Conservation (phyloP, 2,329 filamentous ascomycete species). For the Claviceps pazoutovae region DNA sequence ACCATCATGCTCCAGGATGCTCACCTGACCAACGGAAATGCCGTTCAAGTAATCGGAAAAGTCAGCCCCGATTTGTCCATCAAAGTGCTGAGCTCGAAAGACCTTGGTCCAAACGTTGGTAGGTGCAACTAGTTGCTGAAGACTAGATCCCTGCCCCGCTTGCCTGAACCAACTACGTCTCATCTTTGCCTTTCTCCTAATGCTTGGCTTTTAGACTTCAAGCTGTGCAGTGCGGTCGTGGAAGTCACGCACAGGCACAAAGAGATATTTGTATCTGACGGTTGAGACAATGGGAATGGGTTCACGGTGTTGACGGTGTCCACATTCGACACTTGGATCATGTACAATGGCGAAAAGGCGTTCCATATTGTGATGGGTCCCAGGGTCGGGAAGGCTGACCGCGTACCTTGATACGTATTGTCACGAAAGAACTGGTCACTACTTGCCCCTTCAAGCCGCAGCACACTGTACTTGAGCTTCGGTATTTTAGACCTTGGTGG, state of each 20-base stretch:
- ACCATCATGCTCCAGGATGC: conserved; percentile 38
- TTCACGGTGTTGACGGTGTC: not conserved
- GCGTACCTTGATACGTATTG: not conserved
- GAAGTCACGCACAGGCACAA: conserved; percentile 73
- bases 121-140: conserved; percentile 21
- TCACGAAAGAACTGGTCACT: not conserved
- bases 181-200: not conserved
- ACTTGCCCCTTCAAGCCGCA: not conserved
- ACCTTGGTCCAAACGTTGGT: conserved; percentile 59
- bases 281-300: conserved; percentile 1
- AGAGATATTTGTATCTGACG: conserved; percentile 58
- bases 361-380: not conserved
- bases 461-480: not conserved
- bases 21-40: conserved; percentile 55
- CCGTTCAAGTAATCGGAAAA: conserved; percentile 66
- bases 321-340: not conserved
- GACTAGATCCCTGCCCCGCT: not conserved
- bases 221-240: conserved; percentile 63
- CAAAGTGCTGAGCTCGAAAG: conserved; percentile 53
- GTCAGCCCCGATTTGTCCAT: conserved; percentile 60
- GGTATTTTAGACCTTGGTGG: not conserved
- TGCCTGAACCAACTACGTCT: not conserved
- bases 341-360: not conserved
- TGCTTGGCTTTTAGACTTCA: conserved; percentile 45
- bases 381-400: not conserved